A percentile compares a stretch with the other conserved stretches of the same genome.
Evolutionary conservation across 352 stramenopile genomes (phyloP).

Genomic region (Phytophthora hybrid): DNA sequence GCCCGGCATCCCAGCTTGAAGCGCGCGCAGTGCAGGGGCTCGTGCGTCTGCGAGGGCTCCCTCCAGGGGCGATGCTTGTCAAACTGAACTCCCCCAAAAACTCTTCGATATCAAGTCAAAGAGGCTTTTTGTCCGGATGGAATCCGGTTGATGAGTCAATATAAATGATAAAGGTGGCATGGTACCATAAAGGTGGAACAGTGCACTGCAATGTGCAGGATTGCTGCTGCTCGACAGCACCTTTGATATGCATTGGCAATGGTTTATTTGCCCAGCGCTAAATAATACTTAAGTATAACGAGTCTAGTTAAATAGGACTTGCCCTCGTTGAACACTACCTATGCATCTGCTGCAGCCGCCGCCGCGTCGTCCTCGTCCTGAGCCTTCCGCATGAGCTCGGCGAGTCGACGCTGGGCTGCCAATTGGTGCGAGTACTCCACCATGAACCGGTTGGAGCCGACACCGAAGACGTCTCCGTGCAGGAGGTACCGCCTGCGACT

Average conservation of each 20-base stretch:
- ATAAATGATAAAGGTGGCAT: not conserved
- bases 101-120: constrained; percentile 45
- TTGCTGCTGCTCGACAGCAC: not conserved
- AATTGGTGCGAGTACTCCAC: constrained; percentile 84
- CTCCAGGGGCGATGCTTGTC: constrained; percentile 17
- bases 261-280: constrained; percentile 15
- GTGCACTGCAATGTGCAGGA: not conserved
- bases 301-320: constrained; percentile 34
- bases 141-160: not conserved
- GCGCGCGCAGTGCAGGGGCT: not conserved
- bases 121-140: constrained; percentile 16
- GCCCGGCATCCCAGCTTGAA: constrained; percentile 11
- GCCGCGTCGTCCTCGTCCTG: constrained; percentile 31
- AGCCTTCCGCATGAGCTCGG: constrained; percentile 35
- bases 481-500: constrained; percentile 69
- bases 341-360: constrained; percentile 22
- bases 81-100: constrained; percentile 40
- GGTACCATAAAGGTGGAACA: not conserved
- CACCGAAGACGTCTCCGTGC: constrained; percentile 84
- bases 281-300: constrained; percentile 32
- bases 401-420: constrained; percentile 36
- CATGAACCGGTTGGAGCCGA: constrained; percentile 86
- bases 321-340: constrained; percentile 17
- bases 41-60: not conserved
- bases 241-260: not conserved